Conservation (phyloP, 148 eudicot genomes). For the Diospyros lotus region DNA sequence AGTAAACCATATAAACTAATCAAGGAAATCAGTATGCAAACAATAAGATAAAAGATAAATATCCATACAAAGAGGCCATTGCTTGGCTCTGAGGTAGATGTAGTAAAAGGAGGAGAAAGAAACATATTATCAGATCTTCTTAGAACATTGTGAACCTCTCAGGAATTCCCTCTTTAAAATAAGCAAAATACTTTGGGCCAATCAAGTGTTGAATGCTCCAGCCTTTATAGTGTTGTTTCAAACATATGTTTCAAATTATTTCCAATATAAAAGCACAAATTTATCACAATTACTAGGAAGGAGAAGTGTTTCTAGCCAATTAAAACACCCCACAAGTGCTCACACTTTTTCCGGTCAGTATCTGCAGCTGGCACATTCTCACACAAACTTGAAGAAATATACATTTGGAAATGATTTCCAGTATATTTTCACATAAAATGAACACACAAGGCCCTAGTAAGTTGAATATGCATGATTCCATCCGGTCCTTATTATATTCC, state of each 20-base stretch:
- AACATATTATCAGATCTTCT: too few relatives aligned
- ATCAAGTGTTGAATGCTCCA: background rate
- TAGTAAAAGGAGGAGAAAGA: too few relatives aligned
- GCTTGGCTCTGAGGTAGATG: background rate
- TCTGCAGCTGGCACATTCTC: too few relatives aligned
- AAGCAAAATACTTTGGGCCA: background rate
- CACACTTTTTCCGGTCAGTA: too few relatives aligned
- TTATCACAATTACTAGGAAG: background rate
- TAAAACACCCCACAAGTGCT: background rate
- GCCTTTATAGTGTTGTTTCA: background rate
- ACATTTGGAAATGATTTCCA: too few relatives aligned
- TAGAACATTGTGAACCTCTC: background rate
- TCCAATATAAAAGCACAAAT: background rate
- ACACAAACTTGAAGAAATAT: too few relatives aligned
- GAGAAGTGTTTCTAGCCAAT: background rate
- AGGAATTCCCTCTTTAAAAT: too few relatives aligned
- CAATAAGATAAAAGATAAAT: background rate
- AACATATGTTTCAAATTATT: background rate
- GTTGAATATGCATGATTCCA: too few relatives aligned
- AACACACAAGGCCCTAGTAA: too few relatives aligned
- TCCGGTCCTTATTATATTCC: too few relatives aligned
- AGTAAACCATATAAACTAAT: background rate
- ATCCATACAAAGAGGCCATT: background rate
- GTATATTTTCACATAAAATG: too few relatives aligned
- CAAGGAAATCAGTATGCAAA: background rate